Conservation (phyloP, 768 basidiomycete genomes). For the Rhizopogon roseolus region DNA sequence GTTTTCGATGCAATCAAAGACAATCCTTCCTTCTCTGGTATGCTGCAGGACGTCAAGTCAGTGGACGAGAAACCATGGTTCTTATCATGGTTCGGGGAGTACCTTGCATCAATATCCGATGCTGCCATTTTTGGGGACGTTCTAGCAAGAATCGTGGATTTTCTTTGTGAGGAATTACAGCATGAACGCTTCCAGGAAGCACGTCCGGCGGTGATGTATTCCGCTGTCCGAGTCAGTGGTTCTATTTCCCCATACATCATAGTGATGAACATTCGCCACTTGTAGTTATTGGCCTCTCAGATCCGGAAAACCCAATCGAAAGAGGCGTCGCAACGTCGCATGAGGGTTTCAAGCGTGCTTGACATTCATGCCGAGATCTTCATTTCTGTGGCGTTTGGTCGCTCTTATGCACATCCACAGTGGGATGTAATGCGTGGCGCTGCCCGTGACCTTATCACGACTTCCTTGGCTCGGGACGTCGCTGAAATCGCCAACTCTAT, state of each 20-base stretch:
- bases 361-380: slow-evolving; percentile 49
- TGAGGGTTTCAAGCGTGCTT: slow-evolving; percentile 32
- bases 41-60: slow-evolving; percentile 34
- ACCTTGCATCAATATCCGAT: slow-evolving; percentile 51
- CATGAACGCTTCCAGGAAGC: slow-evolving; percentile 63
- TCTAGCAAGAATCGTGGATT: slow-evolving; percentile 67
- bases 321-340: slow-evolving; percentile 19
- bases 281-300: slow-evolving; percentile 30
- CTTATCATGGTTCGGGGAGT: slow-evolving; percentile 62
- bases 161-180: slow-evolving; percentile 78
- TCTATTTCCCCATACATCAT: neutral
- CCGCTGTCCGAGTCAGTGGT: slow-evolving; percentile 57
- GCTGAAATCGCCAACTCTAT: slow-evolving; percentile 27
- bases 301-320: slow-evolving; percentile 27
- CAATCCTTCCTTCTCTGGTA: slow-evolving; percentile 52
- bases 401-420: slow-evolving; percentile 28
- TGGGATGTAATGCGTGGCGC: slow-evolving; percentile 40
- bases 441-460: slow-evolving; percentile 37
- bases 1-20: slow-evolving; percentile 83
- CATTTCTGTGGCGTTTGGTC: slow-evolving; percentile 42
- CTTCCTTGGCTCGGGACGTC: slow-evolving; percentile 29
- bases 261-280: slow-evolving; percentile 4
- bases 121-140: slow-evolving; percentile 52
- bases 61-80: slow-evolving; percentile 39
- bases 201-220: slow-evolving; percentile 55